Evolutionary conservation across 768 basidiomycete species (phyloP).

Genomic region (Hydnum rufescens): DNA sequence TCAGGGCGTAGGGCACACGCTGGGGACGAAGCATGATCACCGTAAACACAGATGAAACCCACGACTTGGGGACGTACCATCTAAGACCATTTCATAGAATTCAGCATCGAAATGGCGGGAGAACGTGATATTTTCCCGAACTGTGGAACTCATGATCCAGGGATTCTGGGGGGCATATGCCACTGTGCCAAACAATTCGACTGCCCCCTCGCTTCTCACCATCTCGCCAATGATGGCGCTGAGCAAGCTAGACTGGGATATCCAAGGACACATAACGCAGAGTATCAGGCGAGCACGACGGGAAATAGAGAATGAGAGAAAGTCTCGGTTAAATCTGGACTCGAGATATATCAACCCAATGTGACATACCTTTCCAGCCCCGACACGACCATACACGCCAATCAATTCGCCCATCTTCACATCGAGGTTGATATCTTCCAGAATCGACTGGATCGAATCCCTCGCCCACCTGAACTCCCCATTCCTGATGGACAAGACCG

Average conservation of each 20-base stretch:
- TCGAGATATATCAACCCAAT: conserved; percentile 4
- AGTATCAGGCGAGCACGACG: background rate
- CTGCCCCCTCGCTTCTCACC: conserved; percentile 51
- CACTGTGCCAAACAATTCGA: conserved; percentile 45
- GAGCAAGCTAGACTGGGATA: conserved; percentile 41
- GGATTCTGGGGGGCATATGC: conserved; percentile 79
- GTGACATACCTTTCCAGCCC: conserved; percentile 62
- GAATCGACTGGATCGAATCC: conserved; percentile 29
- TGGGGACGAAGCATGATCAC: conserved; percentile 9
- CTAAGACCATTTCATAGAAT: conserved; percentile 66
- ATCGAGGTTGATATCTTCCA: conserved; percentile 58
- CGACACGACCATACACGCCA: conserved; percentile 74
- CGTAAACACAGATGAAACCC: background rate
- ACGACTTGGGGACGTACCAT: conserved; percentile 28
- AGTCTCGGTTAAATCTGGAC: background rate
- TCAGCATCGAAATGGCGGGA: conserved; percentile 71
- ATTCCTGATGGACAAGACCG: conserved; percentile 35
- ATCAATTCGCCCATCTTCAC: conserved; percentile 71
- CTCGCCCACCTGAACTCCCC: conserved; percentile 74
- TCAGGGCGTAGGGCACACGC: conserved; percentile 80
- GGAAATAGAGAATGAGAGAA: background rate
- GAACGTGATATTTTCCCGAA: conserved; percentile 84
- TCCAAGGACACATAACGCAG: no score
- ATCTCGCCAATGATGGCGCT: conserved; percentile 80
- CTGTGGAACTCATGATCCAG: conserved; percentile 73